A percentile compares a stretch with the other conserved stretches of the same genome.
Evolutionary conservation across 73 alveolate genomes (phyloP).

Genomic region (Symbiodinium pilosum): DNA sequence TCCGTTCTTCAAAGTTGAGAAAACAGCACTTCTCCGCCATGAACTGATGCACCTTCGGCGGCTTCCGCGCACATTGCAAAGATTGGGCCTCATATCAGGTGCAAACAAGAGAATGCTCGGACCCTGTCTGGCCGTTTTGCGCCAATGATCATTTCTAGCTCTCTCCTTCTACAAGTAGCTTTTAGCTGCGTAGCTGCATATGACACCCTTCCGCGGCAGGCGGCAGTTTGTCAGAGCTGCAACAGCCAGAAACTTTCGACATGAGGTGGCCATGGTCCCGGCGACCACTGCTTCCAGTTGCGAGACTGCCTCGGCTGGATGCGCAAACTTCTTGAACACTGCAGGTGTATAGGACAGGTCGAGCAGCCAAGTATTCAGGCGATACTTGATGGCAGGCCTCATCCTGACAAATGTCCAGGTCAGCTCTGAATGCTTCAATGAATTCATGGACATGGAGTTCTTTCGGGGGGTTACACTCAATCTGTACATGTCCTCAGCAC

Average conservation of each 20-base stretch:
- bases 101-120: too few species aligned
- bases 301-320: conserved; percentile 38
- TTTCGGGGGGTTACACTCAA: too few species aligned
- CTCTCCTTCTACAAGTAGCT: too few species aligned
- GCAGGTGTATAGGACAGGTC: neutral
- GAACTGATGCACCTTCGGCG: conserved; percentile 52
- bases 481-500: too few species aligned
- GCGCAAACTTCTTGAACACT: neutral
- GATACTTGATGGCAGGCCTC: conserved; percentile 66
- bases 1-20: neutral
- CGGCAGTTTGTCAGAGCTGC: too few species aligned
- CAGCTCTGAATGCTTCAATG: neutral
- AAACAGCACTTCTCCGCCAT: neutral
- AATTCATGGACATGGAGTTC: neutral
- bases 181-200: too few species aligned
- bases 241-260: too few species aligned
- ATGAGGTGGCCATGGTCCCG: too few species aligned
- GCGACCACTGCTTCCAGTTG: conserved; percentile 74
- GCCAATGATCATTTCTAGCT: too few species aligned
- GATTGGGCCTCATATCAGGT: conserved; percentile 40
- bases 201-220: too few species aligned
- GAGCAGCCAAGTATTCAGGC: conserved; percentile 60
- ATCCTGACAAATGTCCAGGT: neutral
- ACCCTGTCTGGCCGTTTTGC: too few species aligned
- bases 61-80: conserved; percentile 78